Evolutionary conservation across 2,329 filamentous ascomycete species (phyloP).

Genomic region (Fusarium sp.): DNA sequence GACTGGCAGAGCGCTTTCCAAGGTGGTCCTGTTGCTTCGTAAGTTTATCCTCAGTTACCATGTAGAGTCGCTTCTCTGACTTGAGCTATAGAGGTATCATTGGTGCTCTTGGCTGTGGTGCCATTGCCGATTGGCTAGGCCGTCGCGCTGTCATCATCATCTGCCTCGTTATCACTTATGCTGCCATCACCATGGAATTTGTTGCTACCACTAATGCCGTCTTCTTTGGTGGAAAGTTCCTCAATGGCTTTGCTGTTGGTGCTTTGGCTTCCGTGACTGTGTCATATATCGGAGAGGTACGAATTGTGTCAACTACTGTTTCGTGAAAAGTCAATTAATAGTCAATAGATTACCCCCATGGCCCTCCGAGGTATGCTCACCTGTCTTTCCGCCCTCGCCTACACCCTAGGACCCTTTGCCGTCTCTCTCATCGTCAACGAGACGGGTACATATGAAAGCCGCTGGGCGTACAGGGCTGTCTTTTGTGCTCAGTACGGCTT

Average conservation of each 20-base stretch:
- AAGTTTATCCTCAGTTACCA: slow-evolving; percentile 3
- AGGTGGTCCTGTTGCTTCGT: slow-evolving; percentile 52
- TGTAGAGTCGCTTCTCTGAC: not conserved
- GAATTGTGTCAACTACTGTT: not conserved
- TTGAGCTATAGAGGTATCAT: slow-evolving; percentile 29
- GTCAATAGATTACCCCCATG: slow-evolving; percentile 40
- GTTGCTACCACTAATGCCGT: slow-evolving; percentile 51
- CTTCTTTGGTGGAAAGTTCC: slow-evolving; percentile 54
- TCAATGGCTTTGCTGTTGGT: slow-evolving; percentile 52
- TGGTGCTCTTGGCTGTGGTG: slow-evolving; percentile 47
- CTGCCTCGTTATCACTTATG: slow-evolving; percentile 49
- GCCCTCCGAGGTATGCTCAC: slow-evolving; percentile 44
- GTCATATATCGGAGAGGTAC: slow-evolving; percentile 47
- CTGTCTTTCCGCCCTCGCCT: slow-evolving; percentile 44
- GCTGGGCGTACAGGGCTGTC: slow-evolving; percentile 48
- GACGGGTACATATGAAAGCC: slow-evolving; percentile 38
- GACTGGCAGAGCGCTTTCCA: slow-evolving; percentile 56
- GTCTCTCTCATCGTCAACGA: slow-evolving; percentile 47
- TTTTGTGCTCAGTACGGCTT: slow-evolving; percentile 49
- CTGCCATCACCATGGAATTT: slow-evolving; percentile 52
- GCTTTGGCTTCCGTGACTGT: slow-evolving; percentile 41
- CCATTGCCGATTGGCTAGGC: slow-evolving; percentile 50
- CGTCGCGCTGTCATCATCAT: slow-evolving; percentile 47
- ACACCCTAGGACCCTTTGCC: slow-evolving; percentile 46
- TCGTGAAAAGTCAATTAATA: not conserved